Evolutionary conservation across 2,329 filamentous ascomycete species (phyloP), one percentile per base, ranked within the genome.

Genomic region (Conoideocrella luteorostrata): DNA sequence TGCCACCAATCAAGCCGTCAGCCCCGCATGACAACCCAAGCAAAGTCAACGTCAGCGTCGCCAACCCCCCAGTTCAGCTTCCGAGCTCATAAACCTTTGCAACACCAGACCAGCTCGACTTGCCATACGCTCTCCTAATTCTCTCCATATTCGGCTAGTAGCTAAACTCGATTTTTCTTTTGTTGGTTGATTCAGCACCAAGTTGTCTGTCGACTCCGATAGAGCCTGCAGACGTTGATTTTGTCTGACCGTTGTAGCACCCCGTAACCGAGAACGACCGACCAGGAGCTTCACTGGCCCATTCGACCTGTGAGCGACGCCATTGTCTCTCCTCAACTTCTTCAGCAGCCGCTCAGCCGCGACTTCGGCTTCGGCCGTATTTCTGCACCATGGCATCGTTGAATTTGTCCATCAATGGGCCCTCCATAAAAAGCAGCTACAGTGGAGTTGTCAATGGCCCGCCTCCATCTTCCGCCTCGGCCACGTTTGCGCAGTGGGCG

Each of bases 401-500:
- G 54, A 90, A 90, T 58, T 74, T 88, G 43, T 90, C 86, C 50
- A 80, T 78, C 61, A 87, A 89, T 63, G 86, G 86, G 11, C 81
- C 84, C 51, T 88, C 82, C 47, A 96, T 97, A 57, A 87, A 85
- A 69, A 88, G 83, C 69, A 88, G 84, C 74, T 88, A 81, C 62
- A 71, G 73, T 55, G 71, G 70, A 40, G 75, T 81, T 48, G 65
- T 80, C 56, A 78, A 76, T 55, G 72, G 70, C 48, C 63, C 69
- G 38, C 62, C 69, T 41, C 62, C 69, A 21, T 67, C 73, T 26
- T 71, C 75, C 28, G 74, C 72, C 60, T 95, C 90, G 38, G 77
- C 87, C 30, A 95, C 89, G 38, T 87, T 86, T 60, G 89, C 80
- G 50, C 87, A 91, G 71, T 98, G 93, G 93, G 91, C 88, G 17